Evolutionary conservation across 306 rosid species (phyloP).

Genomic region (Dryas octopetala): DNA sequence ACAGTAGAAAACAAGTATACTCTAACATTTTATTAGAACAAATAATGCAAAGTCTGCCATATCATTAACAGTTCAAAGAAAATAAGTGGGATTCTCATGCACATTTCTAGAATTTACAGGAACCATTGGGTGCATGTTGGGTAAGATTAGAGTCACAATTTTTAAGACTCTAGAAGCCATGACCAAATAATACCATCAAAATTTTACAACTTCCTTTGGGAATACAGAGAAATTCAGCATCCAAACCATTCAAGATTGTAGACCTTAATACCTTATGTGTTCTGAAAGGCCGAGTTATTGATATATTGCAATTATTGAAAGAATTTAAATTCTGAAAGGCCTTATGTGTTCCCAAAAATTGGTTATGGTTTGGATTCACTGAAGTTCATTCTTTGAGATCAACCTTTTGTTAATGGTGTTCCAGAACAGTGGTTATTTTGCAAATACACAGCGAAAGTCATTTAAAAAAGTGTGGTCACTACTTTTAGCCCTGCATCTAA

Average conservation of each 20-base stretch:
- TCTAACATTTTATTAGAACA: neutral
- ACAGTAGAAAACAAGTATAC: neutral
- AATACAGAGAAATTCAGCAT: neutral
- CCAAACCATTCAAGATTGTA: neutral
- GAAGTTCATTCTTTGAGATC: neutral
- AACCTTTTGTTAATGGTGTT: no score
- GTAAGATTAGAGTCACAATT: neutral
- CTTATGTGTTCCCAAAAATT: neutral
- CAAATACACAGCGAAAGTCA: neutral
- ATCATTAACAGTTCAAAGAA: neutral
- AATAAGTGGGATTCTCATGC: constrained; percentile 7
- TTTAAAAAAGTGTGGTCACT: neutral
- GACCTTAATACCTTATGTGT: no score
- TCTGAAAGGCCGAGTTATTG: neutral
- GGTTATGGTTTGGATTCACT: neutral
- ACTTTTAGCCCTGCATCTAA: neutral
- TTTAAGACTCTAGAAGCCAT: neutral
- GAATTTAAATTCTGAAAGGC: neutral
- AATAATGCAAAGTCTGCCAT: neutral
- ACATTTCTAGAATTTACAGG: neutral
- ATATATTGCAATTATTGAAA: neutral
- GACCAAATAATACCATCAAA: neutral
- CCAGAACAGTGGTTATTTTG: neutral
- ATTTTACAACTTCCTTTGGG: constrained; percentile 1
- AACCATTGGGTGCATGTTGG: neutral